These are phyloP conservation scores for Wickerhamomyces queroliae DNA, from an alignment of 805 yeast genomes.

Conservation along the genomic window DNA sequence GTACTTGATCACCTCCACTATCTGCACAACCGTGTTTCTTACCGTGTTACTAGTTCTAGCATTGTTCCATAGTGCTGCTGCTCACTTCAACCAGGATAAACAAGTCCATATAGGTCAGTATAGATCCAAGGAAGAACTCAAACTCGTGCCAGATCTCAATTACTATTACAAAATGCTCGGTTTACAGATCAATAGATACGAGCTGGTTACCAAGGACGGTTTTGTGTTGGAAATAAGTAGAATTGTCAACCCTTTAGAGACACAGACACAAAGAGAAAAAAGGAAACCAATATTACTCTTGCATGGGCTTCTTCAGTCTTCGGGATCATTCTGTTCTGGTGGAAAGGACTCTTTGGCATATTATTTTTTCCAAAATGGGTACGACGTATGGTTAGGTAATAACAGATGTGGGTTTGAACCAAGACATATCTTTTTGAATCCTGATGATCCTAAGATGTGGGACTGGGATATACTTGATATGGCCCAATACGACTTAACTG, in stretches of 20 bases:
- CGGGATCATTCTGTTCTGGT: constrained; percentile 80
- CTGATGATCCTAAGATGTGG: constrained; percentile 62
- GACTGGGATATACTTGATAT: constrained; percentile 88
- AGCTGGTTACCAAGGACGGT: constrained; percentile 74
- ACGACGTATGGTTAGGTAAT: constrained; percentile 89
- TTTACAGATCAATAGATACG: constrained; percentile 51
- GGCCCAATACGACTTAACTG: constrained; percentile 73
- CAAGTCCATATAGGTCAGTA: no score
- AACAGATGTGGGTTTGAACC: constrained; percentile 85
- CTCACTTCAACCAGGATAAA: not conserved
- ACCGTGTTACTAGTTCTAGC: not conserved
- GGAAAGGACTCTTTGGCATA: constrained; percentile 76
- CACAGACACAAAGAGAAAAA: constrained; percentile 18
- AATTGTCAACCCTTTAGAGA: constrained; percentile 41
- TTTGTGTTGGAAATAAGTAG: constrained; percentile 64
- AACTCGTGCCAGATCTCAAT: constrained; percentile 46
- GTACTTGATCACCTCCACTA: not conserved
- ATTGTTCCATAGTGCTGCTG: not conserved
- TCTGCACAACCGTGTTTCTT: not conserved
- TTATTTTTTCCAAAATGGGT: constrained; percentile 48
- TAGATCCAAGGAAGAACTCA: constrained; percentile 19
- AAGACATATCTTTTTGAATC: constrained; percentile 44
- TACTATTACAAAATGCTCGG: constrained; percentile 66
- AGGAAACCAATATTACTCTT: constrained; percentile 65
- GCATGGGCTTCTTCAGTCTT: constrained; percentile 85